Conservation (phyloP, 768 basidiomycete species). For the Rhizopogon vinicolor region DNA sequence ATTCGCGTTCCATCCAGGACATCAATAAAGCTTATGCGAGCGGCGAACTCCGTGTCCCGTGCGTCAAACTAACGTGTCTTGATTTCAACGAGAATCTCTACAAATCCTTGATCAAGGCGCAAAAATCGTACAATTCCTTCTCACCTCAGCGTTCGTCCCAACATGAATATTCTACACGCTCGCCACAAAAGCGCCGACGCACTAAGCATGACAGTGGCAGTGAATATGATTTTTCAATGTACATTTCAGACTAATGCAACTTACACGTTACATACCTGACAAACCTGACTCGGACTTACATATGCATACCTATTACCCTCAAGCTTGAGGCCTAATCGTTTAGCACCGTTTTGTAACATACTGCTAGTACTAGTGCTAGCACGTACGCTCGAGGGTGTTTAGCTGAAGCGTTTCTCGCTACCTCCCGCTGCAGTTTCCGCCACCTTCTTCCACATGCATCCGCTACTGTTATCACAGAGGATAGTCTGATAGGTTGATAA, state of each 20-base stretch:
- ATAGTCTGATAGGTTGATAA: too few relatives aligned
- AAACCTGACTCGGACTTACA: too few relatives aligned
- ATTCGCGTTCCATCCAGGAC: slow-evolving; percentile 26
- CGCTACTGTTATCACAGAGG: too few relatives aligned
- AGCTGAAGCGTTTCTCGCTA: too few relatives aligned
- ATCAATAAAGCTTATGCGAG: slow-evolving; percentile 38
- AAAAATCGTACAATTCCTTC: not conserved
- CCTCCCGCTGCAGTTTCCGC: too few relatives aligned
- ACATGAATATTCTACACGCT: not conserved
- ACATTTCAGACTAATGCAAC: too few relatives aligned
- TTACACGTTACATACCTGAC: not conserved
- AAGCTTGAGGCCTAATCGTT: not conserved
- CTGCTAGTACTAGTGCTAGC: too few relatives aligned
- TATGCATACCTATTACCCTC: too few relatives aligned
- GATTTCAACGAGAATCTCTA: slow-evolving; percentile 40
- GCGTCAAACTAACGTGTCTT: slow-evolving; percentile 42
- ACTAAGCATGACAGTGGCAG: not conserved
- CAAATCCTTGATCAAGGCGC: slow-evolving; percentile 6
- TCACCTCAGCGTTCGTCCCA: not conserved
- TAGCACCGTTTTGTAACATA: not conserved
- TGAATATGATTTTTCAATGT: not conserved
- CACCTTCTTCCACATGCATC: too few relatives aligned
- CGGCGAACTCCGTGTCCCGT: slow-evolving; percentile 41
- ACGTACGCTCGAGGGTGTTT: too few relatives aligned
- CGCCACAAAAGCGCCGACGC: not conserved